A percentile compares a stretch with the other conserved stretches of the same genome.
Evolutionary conservation across 2,329 filamentous ascomycete genomes (phyloP).

Genomic region (Trichoderma citrinoviride): DNA sequence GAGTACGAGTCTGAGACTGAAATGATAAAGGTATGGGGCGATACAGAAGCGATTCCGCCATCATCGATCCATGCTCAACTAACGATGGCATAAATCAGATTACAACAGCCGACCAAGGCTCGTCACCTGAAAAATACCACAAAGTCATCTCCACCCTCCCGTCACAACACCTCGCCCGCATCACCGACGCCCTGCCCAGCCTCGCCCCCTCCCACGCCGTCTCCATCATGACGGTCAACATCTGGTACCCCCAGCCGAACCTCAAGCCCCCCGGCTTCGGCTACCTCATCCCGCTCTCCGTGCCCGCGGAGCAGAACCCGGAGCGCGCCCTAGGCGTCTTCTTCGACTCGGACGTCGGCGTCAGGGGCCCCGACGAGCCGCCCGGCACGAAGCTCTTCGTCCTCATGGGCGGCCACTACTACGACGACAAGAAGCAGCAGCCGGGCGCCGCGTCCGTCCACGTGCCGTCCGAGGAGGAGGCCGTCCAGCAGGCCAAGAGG

Average conservation of each 20-base stretch:
- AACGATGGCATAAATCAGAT: constrained; percentile 23
- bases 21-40: constrained; percentile 44
- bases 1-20: constrained; percentile 37
- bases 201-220: constrained; percentile 61
- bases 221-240: constrained; percentile 87
- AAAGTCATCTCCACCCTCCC: constrained; percentile 66
- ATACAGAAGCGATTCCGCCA: not conserved
- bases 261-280: constrained; percentile 75
- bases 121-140: constrained; percentile 40
- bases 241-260: constrained; percentile 70
- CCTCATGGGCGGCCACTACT: constrained; percentile 93
- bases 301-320: constrained; percentile 69
- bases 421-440: constrained; percentile 49
- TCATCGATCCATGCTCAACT: not conserved
- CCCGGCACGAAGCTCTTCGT: constrained; percentile 83
- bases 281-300: constrained; percentile 80
- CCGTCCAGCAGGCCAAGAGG: constrained; percentile 64
- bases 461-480: constrained; percentile 61
- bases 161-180: constrained; percentile 43
- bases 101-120: constrained; percentile 22
- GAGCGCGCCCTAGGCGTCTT: constrained; percentile 86
- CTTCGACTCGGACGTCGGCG: constrained; percentile 70
- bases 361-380: constrained; percentile 51
- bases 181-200: constrained; percentile 44
- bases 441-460: constrained; percentile 23